Evolutionary conservation across 345 rosid genomes (phyloP).

Genomic region (Citrus reticulata): DNA sequence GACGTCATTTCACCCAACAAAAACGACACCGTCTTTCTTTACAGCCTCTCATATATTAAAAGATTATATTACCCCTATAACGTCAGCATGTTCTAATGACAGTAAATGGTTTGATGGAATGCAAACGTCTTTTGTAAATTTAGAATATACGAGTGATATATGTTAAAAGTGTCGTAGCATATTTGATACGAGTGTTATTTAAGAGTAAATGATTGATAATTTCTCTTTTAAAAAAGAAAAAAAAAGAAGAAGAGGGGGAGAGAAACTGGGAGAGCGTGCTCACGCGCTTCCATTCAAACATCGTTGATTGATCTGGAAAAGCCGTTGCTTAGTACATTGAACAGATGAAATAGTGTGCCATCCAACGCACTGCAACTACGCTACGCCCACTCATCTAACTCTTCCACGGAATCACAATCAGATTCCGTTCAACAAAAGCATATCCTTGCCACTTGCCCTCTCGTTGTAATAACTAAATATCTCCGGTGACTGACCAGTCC

Average conservation of each 20-base stretch:
- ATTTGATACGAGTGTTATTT: rapidly evolving
- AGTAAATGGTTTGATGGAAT: no score
- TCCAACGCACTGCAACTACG: neutral
- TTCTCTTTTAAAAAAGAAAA: no score
- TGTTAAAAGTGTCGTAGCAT: rapidly evolving
- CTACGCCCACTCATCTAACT: neutral
- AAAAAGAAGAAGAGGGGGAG: neutral
- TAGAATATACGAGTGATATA: no score
- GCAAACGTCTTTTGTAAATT: no score
- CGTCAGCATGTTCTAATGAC: rapidly evolving
- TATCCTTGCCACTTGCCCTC: no score
- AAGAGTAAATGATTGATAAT: rapidly evolving
- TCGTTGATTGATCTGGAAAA: neutral
- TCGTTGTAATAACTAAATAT: no score
- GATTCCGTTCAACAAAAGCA: neutral
- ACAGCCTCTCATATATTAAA: rapidly evolving
- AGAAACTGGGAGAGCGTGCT: neutral
- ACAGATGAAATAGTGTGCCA: neutral
- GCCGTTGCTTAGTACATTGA: neutral
- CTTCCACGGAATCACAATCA: neutral
- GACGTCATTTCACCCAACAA: no score
- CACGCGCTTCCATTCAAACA: neutral
- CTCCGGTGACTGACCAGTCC: no score
- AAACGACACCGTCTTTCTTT: no score
- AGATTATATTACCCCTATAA: rapidly evolving